Evolutionary conservation across 257 asterid genomes (phyloP).

Genomic region (Solanum sitiens): DNA sequence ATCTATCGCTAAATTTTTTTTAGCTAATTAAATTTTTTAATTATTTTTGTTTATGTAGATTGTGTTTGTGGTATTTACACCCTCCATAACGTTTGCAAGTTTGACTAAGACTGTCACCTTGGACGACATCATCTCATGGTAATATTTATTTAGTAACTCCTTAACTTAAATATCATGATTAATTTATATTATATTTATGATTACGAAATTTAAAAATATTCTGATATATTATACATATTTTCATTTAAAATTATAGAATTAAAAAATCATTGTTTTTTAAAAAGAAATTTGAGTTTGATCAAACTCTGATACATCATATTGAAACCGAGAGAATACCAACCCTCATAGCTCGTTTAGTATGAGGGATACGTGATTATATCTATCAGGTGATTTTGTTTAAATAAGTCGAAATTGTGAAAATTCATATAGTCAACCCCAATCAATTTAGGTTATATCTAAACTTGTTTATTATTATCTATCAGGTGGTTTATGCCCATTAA

Average conservation of each 20-base stretch:
- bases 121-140: conserved; percentile 68
- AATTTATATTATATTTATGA: too few relatives aligned
- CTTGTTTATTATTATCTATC: not conserved
- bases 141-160: not conserved
- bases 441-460: not conserved
- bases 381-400: too few relatives aligned
- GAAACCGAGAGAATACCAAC: not conserved
- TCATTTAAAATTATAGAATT: too few relatives aligned
- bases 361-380: not conserved
- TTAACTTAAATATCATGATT: not conserved
- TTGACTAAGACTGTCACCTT: conserved; percentile 51
- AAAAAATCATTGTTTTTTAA: too few relatives aligned
- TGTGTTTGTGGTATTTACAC: conserved; percentile 54
- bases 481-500: conserved; percentile 98
- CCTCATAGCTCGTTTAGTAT: not conserved
- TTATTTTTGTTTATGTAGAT: conserved; percentile 26
- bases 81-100: conserved; percentile 54
- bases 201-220: too few relatives aligned
- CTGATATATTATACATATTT: too few relatives aligned
- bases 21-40: too few relatives aligned
- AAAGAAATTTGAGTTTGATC: not conserved
- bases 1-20: not conserved
- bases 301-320: not conserved
- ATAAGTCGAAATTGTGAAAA: too few relatives aligned
- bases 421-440: too few relatives aligned